Evolutionary conservation across 2,329 filamentous ascomycete species (phyloP), one percentile per base, ranked within the genome.

Genomic region (Penicillium psychrosexuale): DNA sequence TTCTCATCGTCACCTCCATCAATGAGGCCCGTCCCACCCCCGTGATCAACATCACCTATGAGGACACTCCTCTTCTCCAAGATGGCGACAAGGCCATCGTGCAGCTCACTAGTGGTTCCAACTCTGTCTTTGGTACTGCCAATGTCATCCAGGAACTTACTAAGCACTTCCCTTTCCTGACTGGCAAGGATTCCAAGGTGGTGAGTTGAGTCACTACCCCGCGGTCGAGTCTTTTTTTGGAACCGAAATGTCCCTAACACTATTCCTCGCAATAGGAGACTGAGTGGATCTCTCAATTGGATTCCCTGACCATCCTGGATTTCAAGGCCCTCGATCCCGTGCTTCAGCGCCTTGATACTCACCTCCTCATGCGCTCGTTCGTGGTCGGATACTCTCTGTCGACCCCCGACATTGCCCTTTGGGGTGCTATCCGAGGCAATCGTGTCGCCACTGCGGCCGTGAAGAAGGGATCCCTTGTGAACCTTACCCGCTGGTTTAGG

Each of bases 331-430:
- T 92, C 61, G 90, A 94, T 69, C 82, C 84, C 27, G 81, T 86
- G 56, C 82, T 96, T 52, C 80, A 83, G 65, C 85, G 89, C 63
- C 85, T 97, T 59, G 91, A 97, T 74, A 89, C 90, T 72, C 89
- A 96, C 77, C 83, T 97, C 57, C 90, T 87, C 4, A 84, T 97
- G 31, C 87, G 93, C 66, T 90, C 90, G 13, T 94, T 94, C 75
- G 82, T 97, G 62, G 84, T 90, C 48, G 91, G 91, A 57, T 93
- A 96, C 78, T 80, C 80, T 27, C 79, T 94, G 47, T 87, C 87
- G 55, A 84, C 91, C 39, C 80, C 88, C 60, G 93, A 97, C 73
- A 83, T 86, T 60, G 88, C 88, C 67, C 82, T 96, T 61, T 97
- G 91, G 90, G 84, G 88, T 66, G 86, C 89, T 5, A 82, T 97